Conservation (phyloP, 1,284 basidiomycete genomes). For the Microbotryomycetes sp. region DNA sequence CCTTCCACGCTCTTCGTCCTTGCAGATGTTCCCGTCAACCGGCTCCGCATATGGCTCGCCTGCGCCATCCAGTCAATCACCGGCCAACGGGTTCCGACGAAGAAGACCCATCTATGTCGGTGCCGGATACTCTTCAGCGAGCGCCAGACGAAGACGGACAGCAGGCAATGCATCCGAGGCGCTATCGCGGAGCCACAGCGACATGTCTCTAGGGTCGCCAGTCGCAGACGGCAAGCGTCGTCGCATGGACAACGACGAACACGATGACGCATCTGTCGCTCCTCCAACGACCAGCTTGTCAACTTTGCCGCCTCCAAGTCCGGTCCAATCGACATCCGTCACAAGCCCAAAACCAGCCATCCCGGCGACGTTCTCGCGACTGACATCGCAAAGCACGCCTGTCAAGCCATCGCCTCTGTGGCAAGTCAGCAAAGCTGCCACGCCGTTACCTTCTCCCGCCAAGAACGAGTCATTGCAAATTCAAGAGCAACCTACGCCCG, state of each 20-base stretch:
- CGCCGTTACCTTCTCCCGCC: slow-evolving; percentile 12
- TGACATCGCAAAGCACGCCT: slow-evolving; percentile 5
- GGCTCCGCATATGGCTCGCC: neutral
- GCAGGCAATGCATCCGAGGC: neutral
- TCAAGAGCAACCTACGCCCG: neutral
- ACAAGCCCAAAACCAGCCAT: neutral
- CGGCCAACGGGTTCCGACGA: slow-evolving; percentile 4
- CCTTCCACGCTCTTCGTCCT: neutral
- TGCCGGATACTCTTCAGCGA: slow-evolving; percentile 22
- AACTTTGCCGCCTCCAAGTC: neutral
- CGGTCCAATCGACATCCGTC: neutral
- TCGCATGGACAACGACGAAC: slow-evolving; percentile 2
- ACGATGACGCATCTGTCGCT: slow-evolving; percentile 2
- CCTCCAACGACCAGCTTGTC: neutral
- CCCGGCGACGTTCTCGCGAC: neutral
- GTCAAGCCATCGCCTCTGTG: slow-evolving; percentile 22
- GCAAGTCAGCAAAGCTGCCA: slow-evolving; percentile 26
- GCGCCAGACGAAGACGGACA: neutral
- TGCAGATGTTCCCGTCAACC: neutral
- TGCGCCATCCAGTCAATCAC: neutral
- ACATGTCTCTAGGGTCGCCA: neutral
- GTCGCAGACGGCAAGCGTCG: slow-evolving; percentile 19
- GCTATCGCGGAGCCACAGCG: slow-evolving; percentile 9
- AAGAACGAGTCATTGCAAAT: neutral
- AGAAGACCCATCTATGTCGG: slow-evolving; percentile 27